Evolutionary conservation across 2,329 filamentous ascomycete species (phyloP).

Genomic region (Phialemoniopsis sp.): DNA sequence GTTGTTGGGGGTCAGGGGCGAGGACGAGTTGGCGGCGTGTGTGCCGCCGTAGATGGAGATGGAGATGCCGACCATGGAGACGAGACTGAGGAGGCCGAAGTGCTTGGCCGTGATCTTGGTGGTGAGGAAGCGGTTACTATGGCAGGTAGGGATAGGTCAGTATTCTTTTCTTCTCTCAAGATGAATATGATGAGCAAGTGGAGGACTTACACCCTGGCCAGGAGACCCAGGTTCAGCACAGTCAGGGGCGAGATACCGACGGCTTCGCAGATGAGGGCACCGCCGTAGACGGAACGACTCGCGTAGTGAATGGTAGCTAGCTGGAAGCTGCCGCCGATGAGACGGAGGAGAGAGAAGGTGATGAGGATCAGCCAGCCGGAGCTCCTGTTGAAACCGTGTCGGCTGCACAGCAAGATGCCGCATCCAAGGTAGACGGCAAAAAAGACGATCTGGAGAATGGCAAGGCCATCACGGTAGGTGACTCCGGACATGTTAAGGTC

Average conservation of each 20-base stretch:
- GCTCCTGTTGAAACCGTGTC: constrained; percentile 18
- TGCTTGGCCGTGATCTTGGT: constrained; percentile 11
- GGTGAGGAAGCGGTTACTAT: constrained; percentile 10
- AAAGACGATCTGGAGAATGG: constrained; percentile 20
- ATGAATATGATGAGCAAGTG: no score
- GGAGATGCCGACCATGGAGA: constrained; percentile 6
- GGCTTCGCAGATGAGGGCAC: constrained; percentile 18
- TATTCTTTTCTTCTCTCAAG: no score
- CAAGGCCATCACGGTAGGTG: constrained; percentile 20
- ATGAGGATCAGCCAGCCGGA: constrained; percentile 20
- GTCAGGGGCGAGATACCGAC: constrained; percentile 21
- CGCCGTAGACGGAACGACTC: constrained; percentile 11
- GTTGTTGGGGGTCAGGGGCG: constrained; percentile 3
- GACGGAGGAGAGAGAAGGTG: constrained; percentile 21
- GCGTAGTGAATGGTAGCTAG: constrained; percentile 15
- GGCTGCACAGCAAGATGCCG: constrained; percentile 18
- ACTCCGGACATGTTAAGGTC: constrained; percentile 2
- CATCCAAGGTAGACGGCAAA: constrained; percentile 18
- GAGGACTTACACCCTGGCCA: constrained; percentile 19
- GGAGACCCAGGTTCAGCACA: constrained; percentile 18
- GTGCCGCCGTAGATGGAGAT: constrained; percentile 9
- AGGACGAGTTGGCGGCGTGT: constrained; percentile 3
- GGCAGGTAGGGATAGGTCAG: neutral
- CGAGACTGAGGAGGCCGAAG: constrained; percentile 5
- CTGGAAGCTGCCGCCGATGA: constrained; percentile 18